Percentiles rank a stretch among this genome's conserved stretches.
phyloP scores from a whole-genome alignment of 1,284 basidiomycete genomes.

The Gymnopus androsaceus region DNA sequence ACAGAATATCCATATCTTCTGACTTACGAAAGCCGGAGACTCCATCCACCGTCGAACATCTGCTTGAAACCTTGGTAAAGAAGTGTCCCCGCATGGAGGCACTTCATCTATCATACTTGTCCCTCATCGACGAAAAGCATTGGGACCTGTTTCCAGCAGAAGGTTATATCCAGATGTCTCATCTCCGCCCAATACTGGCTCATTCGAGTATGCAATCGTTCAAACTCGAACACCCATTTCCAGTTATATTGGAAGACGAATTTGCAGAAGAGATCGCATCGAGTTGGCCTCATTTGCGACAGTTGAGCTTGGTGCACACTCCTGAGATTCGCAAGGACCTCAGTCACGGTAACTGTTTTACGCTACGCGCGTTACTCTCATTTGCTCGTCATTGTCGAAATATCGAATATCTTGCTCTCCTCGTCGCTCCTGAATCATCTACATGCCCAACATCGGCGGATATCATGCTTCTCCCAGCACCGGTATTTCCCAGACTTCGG shows the following conservation, averaged over 20 bases:
- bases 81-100: not conserved
- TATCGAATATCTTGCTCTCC: not conserved
- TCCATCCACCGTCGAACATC: not conserved
- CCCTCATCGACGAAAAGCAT: not conserved
- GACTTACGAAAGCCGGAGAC: not conserved
- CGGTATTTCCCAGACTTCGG: not conserved
- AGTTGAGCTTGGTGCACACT: not conserved
- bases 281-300: not conserved
- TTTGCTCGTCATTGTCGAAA: slow-evolving; percentile 1
- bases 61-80: not conserved
- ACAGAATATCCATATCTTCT: not conserved
- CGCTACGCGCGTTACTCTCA: not conserved
- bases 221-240: not conserved
- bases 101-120: not conserved
- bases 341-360: not conserved
- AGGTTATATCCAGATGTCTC: not conserved
- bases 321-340: not conserved
- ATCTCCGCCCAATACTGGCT: not conserved
- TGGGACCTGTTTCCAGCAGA: not conserved
- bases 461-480: not conserved
- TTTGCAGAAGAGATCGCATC: not conserved
- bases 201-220: not conserved
- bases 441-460: not conserved
- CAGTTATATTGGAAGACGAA: not conserved
- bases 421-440: not conserved